Evolutionary conservation across 2,329 filamentous ascomycete species (phyloP), one percentile per base, ranked within the genome.

Genomic region (Cylindrodendrum hubeiense): DNA sequence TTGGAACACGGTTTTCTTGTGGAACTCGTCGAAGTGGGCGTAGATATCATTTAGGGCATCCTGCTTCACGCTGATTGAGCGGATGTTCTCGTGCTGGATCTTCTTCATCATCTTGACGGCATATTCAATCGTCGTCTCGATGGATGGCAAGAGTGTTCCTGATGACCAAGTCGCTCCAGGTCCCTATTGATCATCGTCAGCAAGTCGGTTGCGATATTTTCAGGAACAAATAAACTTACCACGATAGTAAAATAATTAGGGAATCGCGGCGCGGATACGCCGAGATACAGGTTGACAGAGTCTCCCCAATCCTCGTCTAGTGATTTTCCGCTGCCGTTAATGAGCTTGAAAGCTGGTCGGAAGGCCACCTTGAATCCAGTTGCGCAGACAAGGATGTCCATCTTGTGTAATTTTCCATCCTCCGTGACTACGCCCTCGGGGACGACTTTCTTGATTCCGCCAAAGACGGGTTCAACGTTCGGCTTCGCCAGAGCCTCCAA

Each of bases 251-350:
- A 79, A 59, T 78, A 85, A 68, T 85, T 85, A 21, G 84, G 84
- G 67, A 85, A 84, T 2, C 80, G 78, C 0, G 82, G 78, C 6
- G 80, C 81, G 0, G 81, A 80, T 10, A 85, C 68, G 6, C 82
- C 82, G 5, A 85, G 71, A 72, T 87, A 87, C 5, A 78, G 79
- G 30, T 79, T 76, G 10, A 85, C 73, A 68, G 77, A 75, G 19
- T 78, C 70, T 12, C 76, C 75, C 83, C 83, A 86, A 22, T 80
- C 76, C 57, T 84, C 81, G 34, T 81, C 78, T 6, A 87, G 77
- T 47, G 81, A 79, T 34, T 75, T 70, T 15, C 76, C 76, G 4
- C 77, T 79, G 19, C 65, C 69, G 52, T 72, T 72, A 59, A 71
- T 67, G 24, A 85, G 75, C 4, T 79, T 81, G 71, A 85, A 87